Percentiles rank a stretch among this genome's conserved stretches.
Conservation (phyloP, 176 grass and related monocot genomes). For the Urochloa ruziziensis region DNA sequence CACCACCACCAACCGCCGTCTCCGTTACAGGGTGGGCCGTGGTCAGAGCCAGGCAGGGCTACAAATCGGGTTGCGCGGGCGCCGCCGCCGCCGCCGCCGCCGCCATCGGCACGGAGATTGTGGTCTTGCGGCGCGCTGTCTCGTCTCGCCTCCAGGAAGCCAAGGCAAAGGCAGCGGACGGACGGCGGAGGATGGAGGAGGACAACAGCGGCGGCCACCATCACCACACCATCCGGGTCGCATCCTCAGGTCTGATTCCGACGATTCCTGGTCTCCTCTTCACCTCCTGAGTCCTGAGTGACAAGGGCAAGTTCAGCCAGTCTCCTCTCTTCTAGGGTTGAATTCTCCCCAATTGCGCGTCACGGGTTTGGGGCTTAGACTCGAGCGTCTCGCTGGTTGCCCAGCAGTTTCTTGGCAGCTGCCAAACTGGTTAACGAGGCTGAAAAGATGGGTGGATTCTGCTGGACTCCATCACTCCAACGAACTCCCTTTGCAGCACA, state of each 20-base stretch:
- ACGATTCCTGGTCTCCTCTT: too few species aligned
- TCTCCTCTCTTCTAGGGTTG: too few species aligned
- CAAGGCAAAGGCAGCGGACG: neutral
- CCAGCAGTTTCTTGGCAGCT: too few species aligned
- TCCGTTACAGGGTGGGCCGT: neutral
- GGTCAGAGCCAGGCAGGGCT: neutral
- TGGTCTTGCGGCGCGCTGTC: neutral
- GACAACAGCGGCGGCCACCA: neutral
- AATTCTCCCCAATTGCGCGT: neutral
- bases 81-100: neutral
- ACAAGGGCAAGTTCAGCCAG: too few species aligned
- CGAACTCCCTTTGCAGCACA: too few species aligned
- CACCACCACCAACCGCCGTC: neutral
- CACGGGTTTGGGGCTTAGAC: neutral
- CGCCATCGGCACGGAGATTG: neutral
- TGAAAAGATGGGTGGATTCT: neutral
- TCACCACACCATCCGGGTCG: slow-evolving; percentile 6
- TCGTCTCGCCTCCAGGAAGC: neutral
- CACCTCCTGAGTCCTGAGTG: too few species aligned
- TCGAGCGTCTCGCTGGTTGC: too few species aligned
- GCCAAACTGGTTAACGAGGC: neutral
- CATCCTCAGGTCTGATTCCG: neutral
- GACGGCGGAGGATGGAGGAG: slow-evolving; percentile 6
- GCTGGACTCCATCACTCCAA: too few species aligned
- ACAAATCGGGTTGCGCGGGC: neutral